These are phyloP conservation scores for Candida tetrigidarum DNA, from an alignment of 1,139 yeast species.

Conservation along the genomic window DNA sequence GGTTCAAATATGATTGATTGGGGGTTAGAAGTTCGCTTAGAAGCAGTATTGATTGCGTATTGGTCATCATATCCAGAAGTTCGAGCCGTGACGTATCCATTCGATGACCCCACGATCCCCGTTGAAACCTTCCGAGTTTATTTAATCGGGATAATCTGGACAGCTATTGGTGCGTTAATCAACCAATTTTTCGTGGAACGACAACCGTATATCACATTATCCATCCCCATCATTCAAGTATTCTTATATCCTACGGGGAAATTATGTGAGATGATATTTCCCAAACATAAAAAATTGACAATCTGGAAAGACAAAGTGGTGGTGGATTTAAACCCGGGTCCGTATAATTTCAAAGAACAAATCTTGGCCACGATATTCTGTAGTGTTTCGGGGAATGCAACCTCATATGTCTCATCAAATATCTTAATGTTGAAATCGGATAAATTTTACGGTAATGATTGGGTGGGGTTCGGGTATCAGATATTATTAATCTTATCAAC, in stretches of 20 bases:
- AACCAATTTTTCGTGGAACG: slow-evolving; percentile 64
- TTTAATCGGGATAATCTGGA: slow-evolving; percentile 55
- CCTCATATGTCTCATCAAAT: slow-evolving; percentile 26
- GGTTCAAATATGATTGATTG: slow-evolving; percentile 26
- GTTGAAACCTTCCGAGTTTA: slow-evolving; percentile 64
- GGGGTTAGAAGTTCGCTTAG: slow-evolving; percentile 35
- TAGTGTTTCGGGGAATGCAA: slow-evolving; percentile 40
- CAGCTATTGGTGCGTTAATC: slow-evolving; percentile 52
- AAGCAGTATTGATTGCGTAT: slow-evolving; percentile 52
- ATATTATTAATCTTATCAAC: slow-evolving; percentile 53
- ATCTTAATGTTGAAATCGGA: slow-evolving; percentile 31
- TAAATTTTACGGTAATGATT: slow-evolving; percentile 41
- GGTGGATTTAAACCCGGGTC: slow-evolving; percentile 32
- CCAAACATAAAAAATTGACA: slow-evolving; percentile 21
- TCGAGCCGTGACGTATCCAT: slow-evolving; percentile 58
- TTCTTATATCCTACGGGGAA: slow-evolving; percentile 30
- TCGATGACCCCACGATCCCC: slow-evolving; percentile 53
- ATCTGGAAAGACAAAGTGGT: slow-evolving; percentile 16
- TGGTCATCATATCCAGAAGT: slow-evolving; percentile 71
- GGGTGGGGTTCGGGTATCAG: slow-evolving; percentile 57
- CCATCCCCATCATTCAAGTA: slow-evolving; percentile 37
- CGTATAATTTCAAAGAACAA: slow-evolving; percentile 34
- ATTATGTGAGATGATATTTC: slow-evolving; percentile 25
- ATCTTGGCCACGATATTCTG: slow-evolving; percentile 28
- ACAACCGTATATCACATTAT: slow-evolving; percentile 52